Base-by-base conservation (phyloP, 202 grass and related monocot genomes). In the Hordeum pubiflorum region DNA sequence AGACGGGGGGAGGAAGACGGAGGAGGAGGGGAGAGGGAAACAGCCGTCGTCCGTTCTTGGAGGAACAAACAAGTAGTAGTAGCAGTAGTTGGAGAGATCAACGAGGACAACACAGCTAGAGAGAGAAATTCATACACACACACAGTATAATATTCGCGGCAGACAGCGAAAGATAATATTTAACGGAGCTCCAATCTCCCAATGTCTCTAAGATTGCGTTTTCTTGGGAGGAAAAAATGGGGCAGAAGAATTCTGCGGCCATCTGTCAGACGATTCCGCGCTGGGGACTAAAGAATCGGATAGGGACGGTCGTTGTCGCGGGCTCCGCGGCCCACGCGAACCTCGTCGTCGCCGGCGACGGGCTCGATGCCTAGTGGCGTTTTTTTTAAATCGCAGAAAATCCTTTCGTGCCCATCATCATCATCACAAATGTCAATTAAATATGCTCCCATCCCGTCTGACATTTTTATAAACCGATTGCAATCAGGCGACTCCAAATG, bases 41-140 rank as follows among this genome's bases (percentile, higher is more conserved):
- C 83, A 78, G 82, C 32, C 78, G 74, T 40, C 61, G 71, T 63
- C 83, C 86, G 75, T 77, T 79, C 75, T 71, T 55, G 44, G 56
- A 77, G 54, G 78, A 78, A 85, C 77, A 70, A 78, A 85, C 77
- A 70, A 72, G 65, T 65, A 78, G 73, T 72, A 89, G 71, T 58
- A 78, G 73, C 77, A 89, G 71, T 54, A 54, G 50, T 41, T 82
- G 78, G 83, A 73, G 65, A 89, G 85, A 82, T 80, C 72, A 82
- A 88, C 21, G 41, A 77, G 17, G 77, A 67, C 77, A 81, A 68
- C 46, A 62, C 22, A 73, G n/a, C 21, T 24, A 54, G 14, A 20
- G 46, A 76, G 39, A 7, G 37, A 36, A n/a, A 36, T 32, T 5
- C 31, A 32, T 32, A 32, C 31, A 63, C 15, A 14, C 27, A 37